Conservation (phyloP, 257 asterid genomes). For the Parsonsia alboflavescens region DNA sequence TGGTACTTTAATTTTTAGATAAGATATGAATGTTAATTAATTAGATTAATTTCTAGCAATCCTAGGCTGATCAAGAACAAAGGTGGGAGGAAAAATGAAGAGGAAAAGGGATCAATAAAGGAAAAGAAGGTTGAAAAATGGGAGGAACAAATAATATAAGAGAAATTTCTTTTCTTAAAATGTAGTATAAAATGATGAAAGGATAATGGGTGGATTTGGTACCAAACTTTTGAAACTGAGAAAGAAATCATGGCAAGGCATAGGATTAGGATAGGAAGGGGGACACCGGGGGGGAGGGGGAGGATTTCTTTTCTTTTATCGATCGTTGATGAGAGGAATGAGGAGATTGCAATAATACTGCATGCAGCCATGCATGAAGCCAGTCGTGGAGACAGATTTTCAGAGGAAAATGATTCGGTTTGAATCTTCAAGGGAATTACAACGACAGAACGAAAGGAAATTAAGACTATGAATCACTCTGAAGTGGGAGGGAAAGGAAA, state of each 20-base stretch:
- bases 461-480: neutral
- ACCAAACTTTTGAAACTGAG: constrained; percentile 17
- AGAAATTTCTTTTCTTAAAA: too few relatives aligned
- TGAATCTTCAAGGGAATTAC: constrained; percentile 28
- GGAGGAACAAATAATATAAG: neutral
- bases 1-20: too few relatives aligned
- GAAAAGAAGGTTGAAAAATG: neutral
- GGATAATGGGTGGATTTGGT: neutral
- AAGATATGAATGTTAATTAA: too few relatives aligned
- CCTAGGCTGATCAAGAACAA: neutral
- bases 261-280: too few relatives aligned
- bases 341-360: constrained; percentile 18
- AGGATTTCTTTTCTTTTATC: too few relatives aligned
- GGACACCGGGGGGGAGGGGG: too few relatives aligned
- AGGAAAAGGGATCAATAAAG: neutral
- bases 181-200: neutral
- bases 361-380: constrained; percentile 35
- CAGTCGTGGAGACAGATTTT: constrained; percentile 43
- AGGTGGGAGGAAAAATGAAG: neutral
- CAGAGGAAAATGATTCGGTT: constrained; percentile 46
- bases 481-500: constrained; percentile 1
- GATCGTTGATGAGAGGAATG: too few relatives aligned
- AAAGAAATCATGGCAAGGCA: neutral
- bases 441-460: neutral
- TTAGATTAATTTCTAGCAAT: too few relatives aligned